Base-by-base conservation (phyloP, 768 basidiomycete genomes). In the Mycena metata region DNA sequence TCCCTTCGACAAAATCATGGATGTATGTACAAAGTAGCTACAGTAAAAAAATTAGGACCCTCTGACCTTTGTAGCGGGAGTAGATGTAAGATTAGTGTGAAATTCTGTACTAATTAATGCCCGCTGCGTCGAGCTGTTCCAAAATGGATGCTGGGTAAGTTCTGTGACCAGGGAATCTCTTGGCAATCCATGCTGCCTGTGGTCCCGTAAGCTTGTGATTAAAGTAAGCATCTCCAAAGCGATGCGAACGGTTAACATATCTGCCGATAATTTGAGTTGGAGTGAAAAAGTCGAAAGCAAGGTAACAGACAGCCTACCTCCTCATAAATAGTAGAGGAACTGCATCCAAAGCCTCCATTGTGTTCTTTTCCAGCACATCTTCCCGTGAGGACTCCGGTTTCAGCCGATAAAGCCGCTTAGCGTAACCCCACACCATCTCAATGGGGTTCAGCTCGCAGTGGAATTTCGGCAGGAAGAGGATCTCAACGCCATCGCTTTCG, bases 401-500 rank as follows among this genome's bases (percentile, higher is more conserved):
- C 41, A 57, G 26, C 13, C 75, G 69, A 66, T 77, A 77, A 9
- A 65, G 9, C n/a, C 57, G 58, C 61, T 78, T 78, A 21, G 71
- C 64, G 39, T 57, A 60, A 3, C 77, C 77, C 77, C 77, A 78
- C 50, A 56, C 71, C 67, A 70, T 69, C 58, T 79, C 76, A 39
- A 79, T 79, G 45, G 75, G 76, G 54, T 79, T 65, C 9, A 65
- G 64, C 42, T 63, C 61, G 41, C 61, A 63, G 21, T 63, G 61
- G 13, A 63, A 47, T 17, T 60, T 60, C 30, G 46, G 60, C 23
- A 62, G 36, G 19, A 62, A 62, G 6, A 30, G 30, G 3, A 30
- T 6, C 30, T 30, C 30, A 6, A 30, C 30, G 3, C 30, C 30
- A 6, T 30, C 30, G 6, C 3, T 6, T 6, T 30, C 30, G 6